phyloP scores from a whole-genome alignment of 2,329 filamentous ascomycete species.

The Curvularia spicifera region DNA sequence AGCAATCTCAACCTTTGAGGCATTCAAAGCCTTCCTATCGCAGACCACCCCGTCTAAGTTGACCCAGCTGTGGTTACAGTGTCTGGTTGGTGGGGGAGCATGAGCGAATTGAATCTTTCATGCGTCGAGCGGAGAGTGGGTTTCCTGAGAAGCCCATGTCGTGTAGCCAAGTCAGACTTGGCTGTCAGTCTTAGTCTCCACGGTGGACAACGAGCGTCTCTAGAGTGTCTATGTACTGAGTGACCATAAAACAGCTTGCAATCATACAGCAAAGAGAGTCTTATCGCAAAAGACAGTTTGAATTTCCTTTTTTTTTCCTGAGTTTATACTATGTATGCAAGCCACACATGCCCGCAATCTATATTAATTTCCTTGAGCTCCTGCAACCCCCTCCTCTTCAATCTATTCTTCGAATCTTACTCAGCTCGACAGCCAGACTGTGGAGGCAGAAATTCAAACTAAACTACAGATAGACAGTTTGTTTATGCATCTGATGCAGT shows the following conservation, averaged over 20 bases:
- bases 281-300: no score
- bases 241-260: no score
- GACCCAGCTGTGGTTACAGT: not conserved
- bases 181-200: not conserved
- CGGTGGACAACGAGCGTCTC: not conserved
- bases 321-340: not conserved
- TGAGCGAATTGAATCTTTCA: not conserved
- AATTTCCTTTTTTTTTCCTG: no score
- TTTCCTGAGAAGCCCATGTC: not conserved
- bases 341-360: not conserved
- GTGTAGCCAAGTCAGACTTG: not conserved
- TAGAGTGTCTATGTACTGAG: not conserved
- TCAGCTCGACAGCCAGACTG: not conserved
- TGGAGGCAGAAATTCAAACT: not conserved
- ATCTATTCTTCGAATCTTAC: constrained; percentile 3
- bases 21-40: not conserved
- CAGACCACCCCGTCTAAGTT: not conserved
- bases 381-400: not conserved
- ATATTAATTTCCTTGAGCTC: constrained; percentile 1
- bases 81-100: not conserved
- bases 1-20: not conserved
- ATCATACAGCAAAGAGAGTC: no score
- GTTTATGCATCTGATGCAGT: not conserved
- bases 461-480: not conserved
- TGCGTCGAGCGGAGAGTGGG: not conserved